A percentile compares a stretch with the other conserved stretches of the same genome.
Evolutionary conservation across 768 basidiomycete species (phyloP).

Genomic region (Pisolithus microcarpus): DNA sequence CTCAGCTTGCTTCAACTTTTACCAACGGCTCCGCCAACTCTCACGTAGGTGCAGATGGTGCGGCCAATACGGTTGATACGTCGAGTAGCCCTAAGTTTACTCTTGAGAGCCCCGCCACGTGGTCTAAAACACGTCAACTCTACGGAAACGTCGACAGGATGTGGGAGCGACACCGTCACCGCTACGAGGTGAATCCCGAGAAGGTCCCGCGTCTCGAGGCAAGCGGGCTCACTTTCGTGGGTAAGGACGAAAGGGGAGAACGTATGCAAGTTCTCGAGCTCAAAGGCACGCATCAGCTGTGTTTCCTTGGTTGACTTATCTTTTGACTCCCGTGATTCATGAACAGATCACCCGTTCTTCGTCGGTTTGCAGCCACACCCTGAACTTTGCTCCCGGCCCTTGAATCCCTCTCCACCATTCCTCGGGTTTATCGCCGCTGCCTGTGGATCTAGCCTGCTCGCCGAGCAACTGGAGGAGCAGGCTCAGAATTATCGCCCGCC

Average conservation of each 20-base stretch:
- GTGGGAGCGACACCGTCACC: constrained; percentile 96
- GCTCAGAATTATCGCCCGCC: constrained; percentile 56
- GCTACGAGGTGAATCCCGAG: constrained; percentile 92
- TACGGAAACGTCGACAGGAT: constrained; percentile 78
- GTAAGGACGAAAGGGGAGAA: constrained; percentile 93
- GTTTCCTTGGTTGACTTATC: neutral
- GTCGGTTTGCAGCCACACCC: constrained; percentile 94
- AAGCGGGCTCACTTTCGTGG: constrained; percentile 72
- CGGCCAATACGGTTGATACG: neutral
- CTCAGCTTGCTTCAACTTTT: constrained; percentile 6
- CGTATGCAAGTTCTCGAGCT: constrained; percentile 96
- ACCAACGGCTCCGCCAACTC: constrained; percentile 7
- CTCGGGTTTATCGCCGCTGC: constrained; percentile 91
- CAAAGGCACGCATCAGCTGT: constrained; percentile 41
- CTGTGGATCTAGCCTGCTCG: constrained; percentile 43
- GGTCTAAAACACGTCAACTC: constrained; percentile 68
- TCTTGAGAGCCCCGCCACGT: constrained; percentile 42
- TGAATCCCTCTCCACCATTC: constrained; percentile 97
- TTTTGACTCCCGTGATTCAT: neutral
- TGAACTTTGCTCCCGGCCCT: constrained; percentile 95
- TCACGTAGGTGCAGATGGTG: constrained; percentile 4
- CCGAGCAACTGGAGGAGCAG: constrained; percentile 70
- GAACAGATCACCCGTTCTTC: constrained; percentile 86
- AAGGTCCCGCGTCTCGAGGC: constrained; percentile 66
- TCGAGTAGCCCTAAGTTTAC: constrained; percentile 5